Evolutionary conservation across 495 filamentous ascomycete species (phyloP).

Genomic region (Aspergillus conjunctus): DNA sequence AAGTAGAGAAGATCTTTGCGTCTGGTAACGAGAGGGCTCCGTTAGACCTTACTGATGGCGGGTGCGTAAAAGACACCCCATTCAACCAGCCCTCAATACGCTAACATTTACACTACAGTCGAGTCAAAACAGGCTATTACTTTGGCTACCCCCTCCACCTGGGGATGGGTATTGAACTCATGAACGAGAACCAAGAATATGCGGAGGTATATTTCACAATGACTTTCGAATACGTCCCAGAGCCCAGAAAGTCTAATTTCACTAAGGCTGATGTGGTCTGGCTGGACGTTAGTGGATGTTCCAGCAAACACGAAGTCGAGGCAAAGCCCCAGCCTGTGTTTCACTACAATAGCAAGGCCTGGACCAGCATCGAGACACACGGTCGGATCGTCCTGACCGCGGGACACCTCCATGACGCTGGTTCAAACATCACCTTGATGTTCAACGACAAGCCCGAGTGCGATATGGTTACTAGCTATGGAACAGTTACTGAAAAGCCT

Average conservation of each 20-base stretch:
- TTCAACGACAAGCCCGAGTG: not conserved
- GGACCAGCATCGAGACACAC: not conserved
- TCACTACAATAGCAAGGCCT: not conserved
- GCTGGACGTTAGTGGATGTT: not conserved
- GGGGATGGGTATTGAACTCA: not conserved
- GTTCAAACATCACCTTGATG: not conserved
- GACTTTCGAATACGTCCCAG: not conserved
- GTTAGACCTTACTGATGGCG: not conserved
- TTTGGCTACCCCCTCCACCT: not conserved
- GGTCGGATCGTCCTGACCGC: not conserved
- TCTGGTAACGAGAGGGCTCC: not conserved
- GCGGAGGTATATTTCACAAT: not conserved
- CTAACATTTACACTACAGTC: not conserved
- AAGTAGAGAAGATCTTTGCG: not conserved
- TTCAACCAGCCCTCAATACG: not conserved
- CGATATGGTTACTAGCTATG: not conserved
- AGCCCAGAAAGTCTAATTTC: not conserved
- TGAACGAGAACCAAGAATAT: not conserved
- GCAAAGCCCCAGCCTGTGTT: not conserved
- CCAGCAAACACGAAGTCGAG: not conserved
- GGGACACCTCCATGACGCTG: not conserved
- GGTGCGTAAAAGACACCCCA: not conserved
- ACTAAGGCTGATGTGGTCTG: not conserved
- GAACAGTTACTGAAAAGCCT: not conserved
- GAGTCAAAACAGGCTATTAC: not conserved